A percentile compares a stretch with the other conserved stretches of the same genome.
phyloP scores from a whole-genome alignment of 2,329 filamentous ascomycete species.

The Cercospora zeae-maydis region DNA sequence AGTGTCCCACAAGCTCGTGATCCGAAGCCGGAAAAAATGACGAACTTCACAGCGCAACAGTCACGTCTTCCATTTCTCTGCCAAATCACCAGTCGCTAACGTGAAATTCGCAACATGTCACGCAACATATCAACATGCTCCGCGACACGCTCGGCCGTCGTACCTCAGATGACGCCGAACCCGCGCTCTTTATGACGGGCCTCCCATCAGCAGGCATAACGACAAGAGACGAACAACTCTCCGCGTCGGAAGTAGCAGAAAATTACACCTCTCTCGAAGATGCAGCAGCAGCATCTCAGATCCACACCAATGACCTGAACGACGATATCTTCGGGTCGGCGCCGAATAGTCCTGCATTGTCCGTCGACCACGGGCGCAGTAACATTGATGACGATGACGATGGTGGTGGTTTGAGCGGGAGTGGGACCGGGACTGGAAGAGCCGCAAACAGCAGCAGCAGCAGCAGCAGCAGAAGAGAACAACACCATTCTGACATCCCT shows the following conservation, averaged over 20 bases:
- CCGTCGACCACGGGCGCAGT: conserved; percentile 5
- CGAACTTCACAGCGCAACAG: neutral
- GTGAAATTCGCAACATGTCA: neutral
- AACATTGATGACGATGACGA: neutral
- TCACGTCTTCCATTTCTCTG: neutral
- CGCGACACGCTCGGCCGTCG: conserved; percentile 29
- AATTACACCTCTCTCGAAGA: neutral
- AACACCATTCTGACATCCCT: conserved; percentile 62
- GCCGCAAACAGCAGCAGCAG: too few relatives aligned
- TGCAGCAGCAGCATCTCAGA: neutral
- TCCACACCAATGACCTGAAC: conserved; percentile 31
- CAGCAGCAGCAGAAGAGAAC: neutral
- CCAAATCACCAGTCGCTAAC: neutral
- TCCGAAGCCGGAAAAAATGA: conserved; percentile 4
- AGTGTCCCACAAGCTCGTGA: neutral
- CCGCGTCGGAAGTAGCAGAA: neutral
- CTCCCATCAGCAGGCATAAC: conserved; percentile 3
- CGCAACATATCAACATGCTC: conserved; percentile 26
- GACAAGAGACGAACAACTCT: neutral
- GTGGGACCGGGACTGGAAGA: too few relatives aligned
- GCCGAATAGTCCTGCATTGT: conserved; percentile 37
- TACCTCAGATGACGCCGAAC: conserved; percentile 13
- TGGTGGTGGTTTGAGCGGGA: too few relatives aligned
- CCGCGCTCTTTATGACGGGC: conserved; percentile 24
- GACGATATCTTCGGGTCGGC: conserved; percentile 49